phyloP scores from a whole-genome alignment of 108 stramenopile species.

The Skeletonema marinoi region DNA sequence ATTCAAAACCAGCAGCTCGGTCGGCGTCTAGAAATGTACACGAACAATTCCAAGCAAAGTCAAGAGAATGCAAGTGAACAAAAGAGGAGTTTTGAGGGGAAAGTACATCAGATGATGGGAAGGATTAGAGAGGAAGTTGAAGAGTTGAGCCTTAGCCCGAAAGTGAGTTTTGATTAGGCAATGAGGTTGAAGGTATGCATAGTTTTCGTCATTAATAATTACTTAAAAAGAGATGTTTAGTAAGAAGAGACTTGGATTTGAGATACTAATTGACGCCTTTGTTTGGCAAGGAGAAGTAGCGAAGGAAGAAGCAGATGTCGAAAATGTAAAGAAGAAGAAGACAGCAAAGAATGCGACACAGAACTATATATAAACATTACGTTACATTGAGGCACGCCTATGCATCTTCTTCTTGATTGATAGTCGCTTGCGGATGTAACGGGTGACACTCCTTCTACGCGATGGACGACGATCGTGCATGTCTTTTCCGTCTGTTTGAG shows the following conservation, averaged over 20 bases:
- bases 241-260: too few relatives aligned
- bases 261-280: too few relatives aligned
- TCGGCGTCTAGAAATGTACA: neutral
- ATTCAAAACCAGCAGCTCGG: neutral
- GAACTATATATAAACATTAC: too few relatives aligned
- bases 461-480: neutral
- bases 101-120: neutral
- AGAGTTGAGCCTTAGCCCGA: conserved; percentile 1
- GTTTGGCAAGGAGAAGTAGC: too few relatives aligned
- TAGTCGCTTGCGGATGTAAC: neutral
- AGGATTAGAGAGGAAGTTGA: neutral
- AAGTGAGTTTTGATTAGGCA: conserved; percentile 1
- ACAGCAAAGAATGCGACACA: too few relatives aligned
- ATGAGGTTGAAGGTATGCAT: neutral
- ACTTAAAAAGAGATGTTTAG: neutral
- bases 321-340: too few relatives aligned
- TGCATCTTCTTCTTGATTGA: neutral
- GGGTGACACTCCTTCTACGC: neutral
- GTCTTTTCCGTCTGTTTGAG: too few relatives aligned
- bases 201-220: neutral
- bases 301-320: too few relatives aligned
- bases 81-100: neutral
- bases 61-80: neutral
- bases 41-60: neutral
- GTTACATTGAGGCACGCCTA: too few relatives aligned